A percentile compares a stretch with the other conserved stretches of the same genome.
Evolutionary conservation across 2,329 filamentous ascomycete genomes (phyloP).

Genomic region (Cladobotryum mycophilum): DNA sequence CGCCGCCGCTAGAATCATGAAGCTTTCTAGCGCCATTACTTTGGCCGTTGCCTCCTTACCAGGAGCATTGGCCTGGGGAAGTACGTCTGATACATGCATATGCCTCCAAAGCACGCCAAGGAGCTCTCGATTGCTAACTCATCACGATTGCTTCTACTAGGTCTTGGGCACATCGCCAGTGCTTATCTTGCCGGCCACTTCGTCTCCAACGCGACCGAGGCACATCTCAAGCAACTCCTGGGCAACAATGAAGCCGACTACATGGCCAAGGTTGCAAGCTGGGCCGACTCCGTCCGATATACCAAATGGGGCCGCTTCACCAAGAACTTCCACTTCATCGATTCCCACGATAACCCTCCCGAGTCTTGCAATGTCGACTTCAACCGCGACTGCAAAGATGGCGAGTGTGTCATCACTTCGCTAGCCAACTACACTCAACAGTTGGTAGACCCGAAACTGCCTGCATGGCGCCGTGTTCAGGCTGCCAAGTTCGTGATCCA

Average conservation of each 20-base stretch:
- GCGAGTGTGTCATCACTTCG: slow-evolving; percentile 57
- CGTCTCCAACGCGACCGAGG: slow-evolving; percentile 48
- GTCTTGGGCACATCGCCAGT: slow-evolving; percentile 59
- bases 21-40: slow-evolving; percentile 25
- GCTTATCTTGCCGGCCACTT: slow-evolving; percentile 58
- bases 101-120: neutral
- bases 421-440: slow-evolving; percentile 56
- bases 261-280: slow-evolving; percentile 57
- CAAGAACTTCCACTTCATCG: slow-evolving; percentile 62
- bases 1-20: slow-evolving; percentile 22
- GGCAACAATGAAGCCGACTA: slow-evolving; percentile 49
- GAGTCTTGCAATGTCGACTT: slow-evolving; percentile 50
- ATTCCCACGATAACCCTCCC: slow-evolving; percentile 59
- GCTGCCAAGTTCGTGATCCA: slow-evolving; percentile 62
- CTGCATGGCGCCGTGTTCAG: slow-evolving; percentile 43
- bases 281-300: slow-evolving; percentile 62
- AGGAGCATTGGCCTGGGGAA: slow-evolving; percentile 35
- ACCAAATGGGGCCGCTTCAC: slow-evolving; percentile 57
- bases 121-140: neutral
- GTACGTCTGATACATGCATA: slow-evolving; percentile 24
- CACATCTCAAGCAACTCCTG: slow-evolving; percentile 53
- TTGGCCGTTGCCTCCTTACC: slow-evolving; percentile 28
- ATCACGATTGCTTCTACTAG: slow-evolving; percentile 25
- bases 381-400: slow-evolving; percentile 54
- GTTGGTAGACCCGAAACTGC: slow-evolving; percentile 41